phyloP scores from a whole-genome alignment of 345 rosid genomes.

The Eucalyptus cloeziana region DNA sequence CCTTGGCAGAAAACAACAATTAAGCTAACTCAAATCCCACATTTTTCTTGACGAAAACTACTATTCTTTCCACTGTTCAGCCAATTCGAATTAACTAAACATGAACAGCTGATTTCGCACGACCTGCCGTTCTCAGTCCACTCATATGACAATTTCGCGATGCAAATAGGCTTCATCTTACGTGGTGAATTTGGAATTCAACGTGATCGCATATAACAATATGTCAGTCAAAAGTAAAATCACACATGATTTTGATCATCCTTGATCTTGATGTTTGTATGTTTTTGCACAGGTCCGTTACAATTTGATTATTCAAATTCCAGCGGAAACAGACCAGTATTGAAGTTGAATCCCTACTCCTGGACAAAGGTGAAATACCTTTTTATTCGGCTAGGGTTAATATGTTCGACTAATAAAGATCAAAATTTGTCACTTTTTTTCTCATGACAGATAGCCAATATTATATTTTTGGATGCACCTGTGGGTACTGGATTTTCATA shows the following conservation, averaged over 20 bases:
- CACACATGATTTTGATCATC: background rate
- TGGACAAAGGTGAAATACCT: slow-evolving; percentile 13
- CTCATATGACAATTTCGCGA: background rate
- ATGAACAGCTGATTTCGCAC: background rate
- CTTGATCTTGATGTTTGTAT: background rate
- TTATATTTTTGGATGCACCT: slow-evolving; percentile 21
- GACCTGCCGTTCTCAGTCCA: background rate
- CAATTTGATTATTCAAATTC: slow-evolving; percentile 5
- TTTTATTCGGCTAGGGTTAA: background rate
- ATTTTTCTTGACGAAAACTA: background rate
- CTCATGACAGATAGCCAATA: slow-evolving; percentile 7
- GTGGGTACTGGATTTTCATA: slow-evolving; percentile 30
- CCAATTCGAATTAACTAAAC: background rate
- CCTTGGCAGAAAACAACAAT: background rate
- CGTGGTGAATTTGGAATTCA: too few relatives aligned
- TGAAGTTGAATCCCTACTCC: slow-evolving; percentile 5
- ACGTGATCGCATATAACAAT: too few relatives aligned
- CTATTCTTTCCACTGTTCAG: background rate
- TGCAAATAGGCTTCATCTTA: too few relatives aligned
- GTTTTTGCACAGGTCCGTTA: slow-evolving; percentile 9
- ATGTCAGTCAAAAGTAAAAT: background rate
- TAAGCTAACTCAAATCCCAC: background rate
- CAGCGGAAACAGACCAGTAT: background rate
- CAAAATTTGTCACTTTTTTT: background rate
- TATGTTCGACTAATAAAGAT: background rate